These are phyloP conservation scores for Pueraria montana DNA, from an alignment of 306 rosid species.

Conservation along the genomic window DNA sequence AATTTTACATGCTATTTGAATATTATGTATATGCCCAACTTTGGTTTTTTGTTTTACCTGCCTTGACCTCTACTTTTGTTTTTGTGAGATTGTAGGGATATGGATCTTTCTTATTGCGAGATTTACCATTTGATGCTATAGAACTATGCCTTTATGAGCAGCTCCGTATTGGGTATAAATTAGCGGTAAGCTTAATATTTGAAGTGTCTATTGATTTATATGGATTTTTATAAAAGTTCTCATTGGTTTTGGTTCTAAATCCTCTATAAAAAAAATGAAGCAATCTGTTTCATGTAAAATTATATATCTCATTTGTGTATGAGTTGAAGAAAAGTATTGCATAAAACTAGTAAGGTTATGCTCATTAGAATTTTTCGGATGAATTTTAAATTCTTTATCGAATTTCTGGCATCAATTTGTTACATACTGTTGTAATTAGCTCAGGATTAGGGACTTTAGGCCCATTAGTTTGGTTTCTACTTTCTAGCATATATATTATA, in stretches of 20 bases:
- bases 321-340: conserved; percentile 25
- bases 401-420: conserved; percentile 11
- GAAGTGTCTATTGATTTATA: conserved; percentile 30
- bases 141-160: conserved; percentile 88
- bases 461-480: not conserved
- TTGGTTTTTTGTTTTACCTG: conserved; percentile 18
- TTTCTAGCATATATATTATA: not conserved
- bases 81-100: conserved; percentile 67
- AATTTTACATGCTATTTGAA: conserved; percentile 15
- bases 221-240: conserved; percentile 19
- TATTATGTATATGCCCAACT: conserved; percentile 8
- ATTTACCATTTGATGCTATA: conserved; percentile 86
- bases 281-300: conserved; percentile 8
- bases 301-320: not conserved
- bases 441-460: not conserved
- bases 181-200: conserved; percentile 67
- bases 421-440: not conserved
- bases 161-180: conserved; percentile 76
- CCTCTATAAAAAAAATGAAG: not conserved
- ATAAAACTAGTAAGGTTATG: not conserved
- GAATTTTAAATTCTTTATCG: not conserved
- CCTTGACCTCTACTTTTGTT: conserved; percentile 27
- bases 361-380: not conserved
- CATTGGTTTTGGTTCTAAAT: conserved; percentile 4
- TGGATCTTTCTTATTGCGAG: conserved; percentile 84